Conservation (phyloP, 192 early-diverging fungal genomes). For the Gigaspora rosea region DNA sequence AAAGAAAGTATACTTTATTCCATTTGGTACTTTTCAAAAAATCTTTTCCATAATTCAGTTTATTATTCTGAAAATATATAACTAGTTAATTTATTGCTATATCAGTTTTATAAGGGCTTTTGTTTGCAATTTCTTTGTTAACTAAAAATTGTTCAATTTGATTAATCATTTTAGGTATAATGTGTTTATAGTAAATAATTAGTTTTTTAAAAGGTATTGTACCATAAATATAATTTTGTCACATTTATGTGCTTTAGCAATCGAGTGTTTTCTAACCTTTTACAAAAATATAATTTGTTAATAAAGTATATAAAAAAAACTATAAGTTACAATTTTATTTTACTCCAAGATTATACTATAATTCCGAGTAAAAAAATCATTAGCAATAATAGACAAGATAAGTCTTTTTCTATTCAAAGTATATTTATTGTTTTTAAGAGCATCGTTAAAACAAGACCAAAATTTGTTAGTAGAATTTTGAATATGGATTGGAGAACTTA, state of each 20-base stretch:
- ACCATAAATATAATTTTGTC: neutral
- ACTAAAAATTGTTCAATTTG: neutral
- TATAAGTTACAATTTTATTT: neutral
- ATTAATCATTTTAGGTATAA: neutral
- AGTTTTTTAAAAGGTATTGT: neutral
- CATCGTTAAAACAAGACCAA: neutral
- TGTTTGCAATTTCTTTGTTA: neutral
- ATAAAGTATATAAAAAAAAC: neutral
- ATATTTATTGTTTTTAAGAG: neutral
- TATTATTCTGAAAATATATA: neutral
- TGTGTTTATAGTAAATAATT: neutral
- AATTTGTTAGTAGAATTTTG: neutral
- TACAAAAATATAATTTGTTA: neutral
- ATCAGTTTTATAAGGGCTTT: constrained; percentile 5
- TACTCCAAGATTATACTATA: neutral
- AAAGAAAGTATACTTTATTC: neutral
- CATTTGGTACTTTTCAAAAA: neutral
- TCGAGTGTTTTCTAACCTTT: neutral
- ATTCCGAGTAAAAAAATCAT: neutral
- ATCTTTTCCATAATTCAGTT: neutral
- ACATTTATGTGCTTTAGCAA: neutral
- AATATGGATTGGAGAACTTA: neutral
- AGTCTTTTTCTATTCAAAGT: neutral
- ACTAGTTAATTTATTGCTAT: neutral
- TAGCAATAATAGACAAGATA: neutral